Percentiles rank a stretch among this genome's conserved stretches.
phyloP scores from a whole-genome alignment of 768 basidiomycete species.

The Psilocybe sp. region DNA sequence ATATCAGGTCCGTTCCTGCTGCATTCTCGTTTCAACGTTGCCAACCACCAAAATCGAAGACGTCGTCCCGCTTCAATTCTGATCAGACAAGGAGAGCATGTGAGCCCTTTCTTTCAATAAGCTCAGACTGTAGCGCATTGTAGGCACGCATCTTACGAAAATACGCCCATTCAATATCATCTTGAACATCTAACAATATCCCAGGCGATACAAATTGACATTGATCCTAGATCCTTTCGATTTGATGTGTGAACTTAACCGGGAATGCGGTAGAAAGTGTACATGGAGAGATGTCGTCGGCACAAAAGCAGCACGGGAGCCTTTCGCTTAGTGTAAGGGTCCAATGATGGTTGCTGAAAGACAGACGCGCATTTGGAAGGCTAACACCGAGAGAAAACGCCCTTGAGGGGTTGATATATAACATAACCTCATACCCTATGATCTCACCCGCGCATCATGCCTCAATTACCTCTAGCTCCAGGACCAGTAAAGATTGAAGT shows the following conservation, averaged over 20 bases:
- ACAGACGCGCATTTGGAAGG: conserved; percentile 10
- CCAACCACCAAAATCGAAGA: no score
- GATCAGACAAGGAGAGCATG: no score
- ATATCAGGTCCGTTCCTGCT: no score
- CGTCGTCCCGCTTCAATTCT: no score
- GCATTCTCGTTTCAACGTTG: no score
- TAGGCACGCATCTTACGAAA: conserved; percentile 15
- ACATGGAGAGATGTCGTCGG: conserved; percentile 15
- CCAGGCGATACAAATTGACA: not conserved
- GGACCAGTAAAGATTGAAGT: conserved; percentile 25
- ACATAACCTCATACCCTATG: conserved; percentile 23
- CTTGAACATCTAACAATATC: no score
- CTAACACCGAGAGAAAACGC: conserved; percentile 16
- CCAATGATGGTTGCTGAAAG: conserved; percentile 21
- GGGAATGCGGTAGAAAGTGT: conserved; percentile 17
- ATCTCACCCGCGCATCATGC: conserved; percentile 25
- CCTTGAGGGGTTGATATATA: conserved; percentile 27
- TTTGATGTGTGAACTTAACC: conserved; percentile 16
- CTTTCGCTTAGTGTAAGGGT: conserved; percentile 16
- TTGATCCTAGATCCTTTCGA: conserved; percentile 1
- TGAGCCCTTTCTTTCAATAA: no score
- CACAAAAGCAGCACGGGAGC: conserved; percentile 10
- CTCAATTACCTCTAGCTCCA: conserved; percentile 24
- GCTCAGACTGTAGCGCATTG: no score
- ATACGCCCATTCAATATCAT: conserved; percentile 7